Evolutionary conservation across 1,284 basidiomycete species (phyloP).

Genomic region (Neolentinus lepideus): DNA sequence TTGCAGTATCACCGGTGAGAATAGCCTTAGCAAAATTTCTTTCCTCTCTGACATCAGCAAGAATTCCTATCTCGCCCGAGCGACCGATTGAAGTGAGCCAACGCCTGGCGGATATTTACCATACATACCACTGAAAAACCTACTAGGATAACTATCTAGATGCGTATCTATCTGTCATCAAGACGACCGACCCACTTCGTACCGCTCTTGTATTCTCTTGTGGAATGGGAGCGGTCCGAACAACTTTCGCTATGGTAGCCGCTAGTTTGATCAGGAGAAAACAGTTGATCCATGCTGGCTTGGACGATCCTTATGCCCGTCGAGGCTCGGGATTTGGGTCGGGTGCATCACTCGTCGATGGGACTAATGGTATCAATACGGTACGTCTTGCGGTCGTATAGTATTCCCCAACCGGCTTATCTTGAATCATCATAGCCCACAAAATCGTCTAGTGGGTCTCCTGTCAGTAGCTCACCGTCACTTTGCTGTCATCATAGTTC

Average conservation of each 20-base stretch:
- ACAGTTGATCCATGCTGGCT: conserved; percentile 74
- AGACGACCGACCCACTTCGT: conserved; percentile 71
- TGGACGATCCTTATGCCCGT: conserved; percentile 69
- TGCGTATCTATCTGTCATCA: conserved; percentile 83
- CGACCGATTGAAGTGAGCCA: conserved; percentile 69
- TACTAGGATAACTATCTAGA: conserved; percentile 90
- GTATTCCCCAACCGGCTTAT: conserved; percentile 9
- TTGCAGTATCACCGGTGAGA: conserved; percentile 55
- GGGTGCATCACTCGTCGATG: conserved; percentile 17
- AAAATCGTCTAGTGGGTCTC: neutral
- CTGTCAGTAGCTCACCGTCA: neutral
- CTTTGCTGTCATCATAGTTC: neutral
- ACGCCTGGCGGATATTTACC: neutral
- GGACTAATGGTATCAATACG: conserved; percentile 10
- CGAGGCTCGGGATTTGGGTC: neutral
- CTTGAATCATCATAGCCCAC: conserved; percentile 21
- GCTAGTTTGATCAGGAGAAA: conserved; percentile 85
- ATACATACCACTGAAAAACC: conserved; percentile 1
- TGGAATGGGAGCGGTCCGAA: conserved; percentile 94
- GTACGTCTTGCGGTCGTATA: conserved; percentile 5
- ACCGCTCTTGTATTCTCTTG: conserved; percentile 94
- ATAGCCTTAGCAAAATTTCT: neutral
- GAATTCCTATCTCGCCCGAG: conserved; percentile 91
- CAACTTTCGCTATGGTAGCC: conserved; percentile 96
- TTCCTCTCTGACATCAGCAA: conserved; percentile 18